phyloP scores from a whole-genome alignment of 1,284 basidiomycete genomes.

The Cryptococcus floricola region DNA sequence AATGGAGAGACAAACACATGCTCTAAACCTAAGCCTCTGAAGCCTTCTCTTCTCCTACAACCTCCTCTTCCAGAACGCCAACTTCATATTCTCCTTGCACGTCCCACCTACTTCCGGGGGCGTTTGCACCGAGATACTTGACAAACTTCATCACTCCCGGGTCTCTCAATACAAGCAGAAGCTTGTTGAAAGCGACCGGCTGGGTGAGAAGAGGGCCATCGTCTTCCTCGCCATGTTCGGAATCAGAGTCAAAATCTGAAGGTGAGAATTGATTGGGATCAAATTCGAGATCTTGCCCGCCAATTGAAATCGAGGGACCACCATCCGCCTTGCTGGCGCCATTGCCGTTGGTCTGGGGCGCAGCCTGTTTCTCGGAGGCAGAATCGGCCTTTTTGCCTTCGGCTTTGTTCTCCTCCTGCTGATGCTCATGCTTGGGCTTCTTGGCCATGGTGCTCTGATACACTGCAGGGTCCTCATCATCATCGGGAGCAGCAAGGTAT shows the following conservation, averaged over 20 bases:
- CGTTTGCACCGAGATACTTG: slow-evolving; percentile 84
- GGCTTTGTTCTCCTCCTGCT: slow-evolving; percentile 5
- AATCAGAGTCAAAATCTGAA: slow-evolving; percentile 53
- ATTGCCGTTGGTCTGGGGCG: slow-evolving; percentile 18
- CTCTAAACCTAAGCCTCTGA: slow-evolving; percentile 3
- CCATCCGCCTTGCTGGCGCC: slow-evolving; percentile 4
- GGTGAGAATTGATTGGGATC: slow-evolving; percentile 49
- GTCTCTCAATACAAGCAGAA: slow-evolving; percentile 86
- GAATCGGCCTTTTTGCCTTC: slow-evolving; percentile 32
- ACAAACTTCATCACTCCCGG: slow-evolving; percentile 90
- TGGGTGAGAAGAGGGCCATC: slow-evolving; percentile 83
- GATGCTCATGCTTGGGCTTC: slow-evolving; percentile 29
- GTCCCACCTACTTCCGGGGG: slow-evolving; percentile 85
- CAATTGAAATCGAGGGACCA: slow-evolving; percentile 32
- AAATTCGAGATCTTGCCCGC: slow-evolving; percentile 47
- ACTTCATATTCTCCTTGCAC: slow-evolving; percentile 84
- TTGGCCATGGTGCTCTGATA: slow-evolving; percentile 63
- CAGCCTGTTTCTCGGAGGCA: slow-evolving; percentile 13
- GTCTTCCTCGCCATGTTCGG: slow-evolving; percentile 51
- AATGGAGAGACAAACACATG: too few relatives aligned
- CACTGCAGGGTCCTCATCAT: slow-evolving; percentile 89
- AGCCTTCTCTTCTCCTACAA: slow-evolving; percentile 36
- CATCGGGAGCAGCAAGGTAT: slow-evolving; percentile 90
- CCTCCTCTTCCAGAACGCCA: slow-evolving; percentile 51
- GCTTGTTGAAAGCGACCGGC: slow-evolving; percentile 84